A percentile compares a stretch with the other conserved stretches of the same genome.
These are phyloP conservation scores for Helotiales sp. DNA, from an alignment of 2,329 filamentous ascomycete species.

Conservation along the genomic window DNA sequence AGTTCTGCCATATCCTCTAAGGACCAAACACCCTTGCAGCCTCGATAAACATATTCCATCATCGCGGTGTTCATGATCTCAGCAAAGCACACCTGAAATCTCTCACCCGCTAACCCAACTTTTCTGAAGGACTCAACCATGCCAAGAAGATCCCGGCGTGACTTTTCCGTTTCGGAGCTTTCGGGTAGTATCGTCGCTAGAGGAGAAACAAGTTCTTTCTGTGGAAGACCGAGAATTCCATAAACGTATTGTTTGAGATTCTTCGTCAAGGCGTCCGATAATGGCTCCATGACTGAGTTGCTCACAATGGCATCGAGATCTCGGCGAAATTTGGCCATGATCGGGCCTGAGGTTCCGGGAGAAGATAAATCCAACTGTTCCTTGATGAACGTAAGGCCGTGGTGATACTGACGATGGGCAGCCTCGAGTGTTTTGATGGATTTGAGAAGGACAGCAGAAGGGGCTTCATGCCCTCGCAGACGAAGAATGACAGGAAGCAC, in stretches of 20 bases:
- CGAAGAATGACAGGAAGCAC: slow-evolving; percentile 60
- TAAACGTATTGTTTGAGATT: slow-evolving; percentile 60
- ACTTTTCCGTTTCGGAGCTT: slow-evolving; percentile 41
- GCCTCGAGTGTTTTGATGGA: slow-evolving; percentile 64
- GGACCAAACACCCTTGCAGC: slow-evolving; percentile 67
- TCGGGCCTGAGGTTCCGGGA: slow-evolving; percentile 45
- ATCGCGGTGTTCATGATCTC: slow-evolving; percentile 72
- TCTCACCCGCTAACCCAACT: slow-evolving; percentile 71
- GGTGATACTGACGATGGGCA: slow-evolving; percentile 61
- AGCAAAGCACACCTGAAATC: slow-evolving; percentile 73
- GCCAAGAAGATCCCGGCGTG: slow-evolving; percentile 57
- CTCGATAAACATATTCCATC: slow-evolving; percentile 63
- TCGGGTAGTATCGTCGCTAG: slow-evolving; percentile 22
- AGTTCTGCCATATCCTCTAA: neutral
- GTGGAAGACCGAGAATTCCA: slow-evolving; percentile 50
- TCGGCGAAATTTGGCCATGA: slow-evolving; percentile 57
- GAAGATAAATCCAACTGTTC: slow-evolving; percentile 50
- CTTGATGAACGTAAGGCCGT: slow-evolving; percentile 57
- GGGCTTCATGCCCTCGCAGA: slow-evolving; percentile 44
- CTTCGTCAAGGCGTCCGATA: slow-evolving; percentile 58
- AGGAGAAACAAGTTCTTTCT: neutral
- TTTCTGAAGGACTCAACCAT: slow-evolving; percentile 64
- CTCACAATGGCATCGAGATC: slow-evolving; percentile 69
- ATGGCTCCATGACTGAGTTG: slow-evolving; percentile 61
- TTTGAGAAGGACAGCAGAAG: slow-evolving; percentile 53